phyloP scores from a whole-genome alignment of 2,329 filamentous ascomycete species.

The Ascosphaera acerosa region DNA sequence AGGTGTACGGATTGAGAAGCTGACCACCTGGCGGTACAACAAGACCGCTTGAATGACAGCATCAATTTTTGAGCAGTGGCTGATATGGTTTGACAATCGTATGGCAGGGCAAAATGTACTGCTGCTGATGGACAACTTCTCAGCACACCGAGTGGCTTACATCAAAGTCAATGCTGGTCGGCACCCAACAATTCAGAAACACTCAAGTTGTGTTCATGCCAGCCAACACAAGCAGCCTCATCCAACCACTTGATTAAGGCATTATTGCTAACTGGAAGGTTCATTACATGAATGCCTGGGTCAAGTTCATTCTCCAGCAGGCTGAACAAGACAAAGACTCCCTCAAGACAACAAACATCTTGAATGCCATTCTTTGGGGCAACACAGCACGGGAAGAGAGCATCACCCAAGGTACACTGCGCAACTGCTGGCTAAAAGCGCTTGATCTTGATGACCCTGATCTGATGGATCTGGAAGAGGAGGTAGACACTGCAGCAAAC shows the following conservation, averaged over 20 bases:
- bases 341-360: background rate
- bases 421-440: background rate
- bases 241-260: background rate
- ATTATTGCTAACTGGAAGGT: background rate
- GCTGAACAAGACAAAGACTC: background rate
- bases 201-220: background rate
- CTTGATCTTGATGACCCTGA: background rate
- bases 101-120: background rate
- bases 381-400: background rate
- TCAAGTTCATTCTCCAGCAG: background rate
- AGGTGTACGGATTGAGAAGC: background rate
- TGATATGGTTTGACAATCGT: background rate
- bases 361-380: background rate
- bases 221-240: background rate
- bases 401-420: background rate
- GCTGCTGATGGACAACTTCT: background rate
- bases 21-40: background rate
- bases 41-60: background rate
- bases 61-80: background rate
- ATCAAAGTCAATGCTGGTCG: background rate
- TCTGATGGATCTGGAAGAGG: background rate
- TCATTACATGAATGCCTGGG: background rate
- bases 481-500: background rate
- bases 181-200: background rate
- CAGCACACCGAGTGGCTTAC: background rate